Conservation (phyloP, 176 grass and related monocot species). For the Cocos nucifera region DNA sequence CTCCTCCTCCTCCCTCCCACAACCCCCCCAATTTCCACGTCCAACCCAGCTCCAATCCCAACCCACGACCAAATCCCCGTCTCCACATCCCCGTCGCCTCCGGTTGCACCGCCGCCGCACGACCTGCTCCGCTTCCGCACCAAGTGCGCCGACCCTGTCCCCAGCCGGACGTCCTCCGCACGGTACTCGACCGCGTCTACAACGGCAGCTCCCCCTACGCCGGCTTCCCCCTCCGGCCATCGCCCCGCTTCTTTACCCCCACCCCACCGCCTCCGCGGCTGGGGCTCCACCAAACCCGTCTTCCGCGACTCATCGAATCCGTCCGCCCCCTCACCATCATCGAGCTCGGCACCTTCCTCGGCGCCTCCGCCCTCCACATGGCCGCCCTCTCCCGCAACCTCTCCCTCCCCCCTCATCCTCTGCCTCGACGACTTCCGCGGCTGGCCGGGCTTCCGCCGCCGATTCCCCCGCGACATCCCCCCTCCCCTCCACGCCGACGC, state of each 20-base stretch:
- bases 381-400: conserved; percentile 53
- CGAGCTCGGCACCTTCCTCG: conserved; percentile 95
- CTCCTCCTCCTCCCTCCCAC: conserved; percentile 10
- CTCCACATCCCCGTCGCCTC: background rate
- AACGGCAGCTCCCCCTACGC: conserved; percentile 68
- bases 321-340: conserved; percentile 57
- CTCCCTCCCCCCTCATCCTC: conserved; percentile 73
- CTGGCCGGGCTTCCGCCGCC: conserved; percentile 65
- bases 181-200: conserved; percentile 27
- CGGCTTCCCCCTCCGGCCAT: conserved; percentile 43
- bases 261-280: conserved; percentile 44
- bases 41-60: background rate
- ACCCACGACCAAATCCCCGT: background rate
- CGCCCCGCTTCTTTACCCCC: conserved; percentile 43
- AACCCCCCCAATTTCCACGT: conserved; percentile 1
- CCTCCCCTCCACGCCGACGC: conserved; percentile 42
- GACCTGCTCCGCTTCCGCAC: conserved; percentile 72
- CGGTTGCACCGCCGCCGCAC: conserved; percentile 28
- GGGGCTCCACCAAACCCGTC: conserved; percentile 78
- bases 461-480: conserved; percentile 66
- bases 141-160: conserved; percentile 39
- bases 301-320: conserved; percentile 61
- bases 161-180: conserved; percentile 34
- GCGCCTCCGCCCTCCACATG: conserved; percentile 98
- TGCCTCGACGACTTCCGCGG: conserved; percentile 95